Evolutionary conservation across 2,329 filamentous ascomycete species (phyloP).

Genomic region (Claviceps humidiphila): DNA sequence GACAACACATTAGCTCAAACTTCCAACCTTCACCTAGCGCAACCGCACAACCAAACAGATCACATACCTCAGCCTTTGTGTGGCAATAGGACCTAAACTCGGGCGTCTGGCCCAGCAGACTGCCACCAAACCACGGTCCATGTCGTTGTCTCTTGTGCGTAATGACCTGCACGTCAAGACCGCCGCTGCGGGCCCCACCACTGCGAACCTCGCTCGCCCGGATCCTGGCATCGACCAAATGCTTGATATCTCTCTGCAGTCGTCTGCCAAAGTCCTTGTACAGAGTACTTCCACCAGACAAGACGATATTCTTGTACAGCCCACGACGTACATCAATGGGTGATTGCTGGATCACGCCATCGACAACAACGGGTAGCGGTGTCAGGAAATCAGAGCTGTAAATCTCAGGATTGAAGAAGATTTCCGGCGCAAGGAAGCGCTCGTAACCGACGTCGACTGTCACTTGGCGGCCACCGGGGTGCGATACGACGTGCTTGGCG

Average conservation of each 20-base stretch:
- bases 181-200: constrained; percentile 84
- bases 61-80: constrained; percentile 61
- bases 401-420: constrained; percentile 99
- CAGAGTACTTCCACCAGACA: constrained; percentile 90
- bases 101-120: constrained; percentile 88
- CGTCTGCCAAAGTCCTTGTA: constrained; percentile 98
- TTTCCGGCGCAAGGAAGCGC: constrained; percentile 93
- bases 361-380: constrained; percentile 84
- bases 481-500: constrained; percentile 74
- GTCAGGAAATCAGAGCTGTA: constrained; percentile 98
- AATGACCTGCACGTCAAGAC: constrained; percentile 92
- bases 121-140: constrained; percentile 96
- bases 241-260: constrained; percentile 92
- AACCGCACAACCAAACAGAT: not conserved
- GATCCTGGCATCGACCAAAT: constrained; percentile 87
- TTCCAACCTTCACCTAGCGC: not conserved
- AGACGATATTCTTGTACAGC: constrained; percentile 98
- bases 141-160: constrained; percentile 95
- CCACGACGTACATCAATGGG: constrained; percentile 95
- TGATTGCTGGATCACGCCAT: constrained; percentile 92
- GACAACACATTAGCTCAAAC: constrained; percentile 10
- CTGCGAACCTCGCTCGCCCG: constrained; percentile 83
- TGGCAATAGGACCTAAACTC: constrained; percentile 99
- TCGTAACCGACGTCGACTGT: constrained; percentile 93
- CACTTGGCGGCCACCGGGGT: constrained; percentile 74